Evolutionary conservation across 2,329 filamentous ascomycete species (phyloP).

Genomic region (Talaromyces sp.): DNA sequence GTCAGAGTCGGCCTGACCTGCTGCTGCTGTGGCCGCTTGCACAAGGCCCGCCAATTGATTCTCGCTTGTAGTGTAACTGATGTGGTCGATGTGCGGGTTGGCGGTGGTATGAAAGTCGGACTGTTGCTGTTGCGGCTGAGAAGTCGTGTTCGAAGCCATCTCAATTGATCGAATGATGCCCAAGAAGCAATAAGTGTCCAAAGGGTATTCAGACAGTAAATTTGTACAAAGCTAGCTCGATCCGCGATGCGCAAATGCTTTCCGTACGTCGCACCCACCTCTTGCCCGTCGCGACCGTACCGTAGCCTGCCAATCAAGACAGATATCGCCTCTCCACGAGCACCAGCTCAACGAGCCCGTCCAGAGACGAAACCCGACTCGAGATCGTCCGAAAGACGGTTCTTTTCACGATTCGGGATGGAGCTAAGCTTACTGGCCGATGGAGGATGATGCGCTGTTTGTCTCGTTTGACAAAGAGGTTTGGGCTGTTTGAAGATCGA

Average conservation of each 20-base stretch:
- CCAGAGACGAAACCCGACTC: not conserved
- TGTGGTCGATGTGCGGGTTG: conserved; percentile 31
- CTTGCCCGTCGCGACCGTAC: not conserved
- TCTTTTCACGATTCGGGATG: not conserved
- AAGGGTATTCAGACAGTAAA: not conserved
- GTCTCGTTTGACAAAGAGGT: conserved; percentile 21
- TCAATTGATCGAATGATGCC: no score
- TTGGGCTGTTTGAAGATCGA: conserved; percentile 39
- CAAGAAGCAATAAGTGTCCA: not conserved
- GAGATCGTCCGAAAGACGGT: not conserved
- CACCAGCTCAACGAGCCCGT: not conserved
- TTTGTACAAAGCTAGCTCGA: not conserved
- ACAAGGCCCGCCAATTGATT: conserved; percentile 46
- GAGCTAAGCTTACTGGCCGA: not conserved
- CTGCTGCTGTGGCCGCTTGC: conserved; percentile 46
- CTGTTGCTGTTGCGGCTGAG: conserved; percentile 31
- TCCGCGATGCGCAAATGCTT: not conserved
- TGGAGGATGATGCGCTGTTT: conserved; percentile 20
- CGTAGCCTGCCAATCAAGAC: not conserved
- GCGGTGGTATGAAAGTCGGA: conserved; percentile 29
- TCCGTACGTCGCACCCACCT: not conserved
- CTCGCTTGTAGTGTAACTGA: conserved; percentile 38
- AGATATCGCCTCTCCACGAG: not conserved
- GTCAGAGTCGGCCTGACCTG: conserved; percentile 37
- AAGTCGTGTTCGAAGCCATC: conserved; percentile 19